Evolutionary conservation across 768 basidiomycete species (phyloP).

Genomic region (Phylloporus rhodoxanthus): DNA sequence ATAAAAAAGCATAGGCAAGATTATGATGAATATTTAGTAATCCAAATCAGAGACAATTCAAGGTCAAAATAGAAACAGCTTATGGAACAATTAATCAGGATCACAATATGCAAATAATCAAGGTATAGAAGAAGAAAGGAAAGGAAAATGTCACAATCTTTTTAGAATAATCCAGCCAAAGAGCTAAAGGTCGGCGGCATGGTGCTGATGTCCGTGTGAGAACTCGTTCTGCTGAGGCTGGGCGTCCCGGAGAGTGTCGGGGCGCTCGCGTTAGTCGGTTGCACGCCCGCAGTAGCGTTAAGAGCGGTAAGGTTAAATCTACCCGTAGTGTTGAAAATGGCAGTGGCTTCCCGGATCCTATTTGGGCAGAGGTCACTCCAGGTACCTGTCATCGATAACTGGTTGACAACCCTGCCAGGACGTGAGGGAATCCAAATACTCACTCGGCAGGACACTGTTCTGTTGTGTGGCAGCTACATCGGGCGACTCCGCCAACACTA

Average conservation of each 20-base stretch:
- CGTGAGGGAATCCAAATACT: not conserved
- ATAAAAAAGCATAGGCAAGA: not conserved
- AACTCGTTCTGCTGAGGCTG: slow-evolving; percentile 3
- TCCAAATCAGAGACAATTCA: not conserved
- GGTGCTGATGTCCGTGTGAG: slow-evolving; percentile 13
- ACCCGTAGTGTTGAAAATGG: slow-evolving; percentile 15
- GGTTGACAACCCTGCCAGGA: not conserved
- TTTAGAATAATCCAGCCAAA: slow-evolving; percentile 2
- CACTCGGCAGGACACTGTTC: slow-evolving; percentile 15
- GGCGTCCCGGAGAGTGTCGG: slow-evolving; percentile 1
- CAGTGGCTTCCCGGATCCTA: slow-evolving; percentile 12
- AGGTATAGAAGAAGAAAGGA: not conserved
- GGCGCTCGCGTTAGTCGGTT: not conserved
- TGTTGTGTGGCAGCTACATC: slow-evolving; percentile 16
- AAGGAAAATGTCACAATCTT: not conserved
- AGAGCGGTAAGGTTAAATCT: slow-evolving; percentile 14
- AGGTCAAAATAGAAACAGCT: not conserved
- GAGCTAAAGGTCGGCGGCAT: slow-evolving; percentile 12
- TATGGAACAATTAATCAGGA: not conserved
- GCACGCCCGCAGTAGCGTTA: slow-evolving; percentile 3
- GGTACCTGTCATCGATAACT: slow-evolving; percentile 3
- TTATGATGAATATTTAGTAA: not conserved
- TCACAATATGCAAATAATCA: not conserved
- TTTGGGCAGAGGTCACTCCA: slow-evolving; percentile 21
- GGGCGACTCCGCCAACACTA: slow-evolving; percentile 26